Evolutionary conservation across 2,329 filamentous ascomycete species (phyloP).

Genomic region (Xylariales sp.): DNA sequence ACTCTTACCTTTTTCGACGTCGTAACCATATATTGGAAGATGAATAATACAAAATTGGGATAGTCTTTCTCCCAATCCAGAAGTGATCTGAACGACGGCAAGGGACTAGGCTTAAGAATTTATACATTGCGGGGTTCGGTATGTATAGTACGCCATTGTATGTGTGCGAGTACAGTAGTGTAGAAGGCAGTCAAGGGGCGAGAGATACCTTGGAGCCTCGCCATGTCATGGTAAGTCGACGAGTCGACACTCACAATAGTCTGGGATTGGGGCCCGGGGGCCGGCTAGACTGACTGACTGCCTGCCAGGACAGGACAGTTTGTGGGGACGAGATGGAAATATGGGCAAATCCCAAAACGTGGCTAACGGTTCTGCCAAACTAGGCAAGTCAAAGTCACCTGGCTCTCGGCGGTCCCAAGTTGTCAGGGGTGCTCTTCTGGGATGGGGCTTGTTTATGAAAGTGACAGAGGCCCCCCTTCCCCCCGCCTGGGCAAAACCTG

Average conservation of each 20-base stretch:
- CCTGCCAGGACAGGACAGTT: conserved; percentile 14
- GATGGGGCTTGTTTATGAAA: conserved; percentile 16
- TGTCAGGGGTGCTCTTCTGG: conserved; percentile 22
- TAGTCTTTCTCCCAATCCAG: conserved; percentile 1
- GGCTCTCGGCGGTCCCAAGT: conserved; percentile 13
- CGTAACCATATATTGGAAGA: neutral
- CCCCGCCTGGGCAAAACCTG: neutral
- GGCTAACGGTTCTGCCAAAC: conserved; percentile 37
- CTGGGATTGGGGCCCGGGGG: conserved; percentile 9
- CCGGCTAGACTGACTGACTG: conserved; percentile 18
- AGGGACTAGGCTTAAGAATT: conserved; percentile 14
- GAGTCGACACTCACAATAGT: conserved; percentile 6
- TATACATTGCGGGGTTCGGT: conserved; percentile 22
- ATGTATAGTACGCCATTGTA: neutral
- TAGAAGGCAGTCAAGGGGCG: too few relatives aligned
- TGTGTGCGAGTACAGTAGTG: neutral
- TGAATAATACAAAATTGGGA: neutral
- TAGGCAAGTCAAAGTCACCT: conserved; percentile 25
- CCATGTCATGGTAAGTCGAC: neutral
- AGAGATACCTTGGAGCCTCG: too few relatives aligned
- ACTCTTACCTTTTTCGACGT: neutral
- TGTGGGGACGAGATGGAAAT: conserved; percentile 20
- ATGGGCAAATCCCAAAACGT: conserved; percentile 38
- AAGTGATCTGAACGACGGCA: conserved; percentile 4
- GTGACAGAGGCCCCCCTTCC: conserved; percentile 13